Evolutionary conservation across 192 early-diverging fungal genomes (phyloP).

Genomic region (Linnemannia elongata): DNA sequence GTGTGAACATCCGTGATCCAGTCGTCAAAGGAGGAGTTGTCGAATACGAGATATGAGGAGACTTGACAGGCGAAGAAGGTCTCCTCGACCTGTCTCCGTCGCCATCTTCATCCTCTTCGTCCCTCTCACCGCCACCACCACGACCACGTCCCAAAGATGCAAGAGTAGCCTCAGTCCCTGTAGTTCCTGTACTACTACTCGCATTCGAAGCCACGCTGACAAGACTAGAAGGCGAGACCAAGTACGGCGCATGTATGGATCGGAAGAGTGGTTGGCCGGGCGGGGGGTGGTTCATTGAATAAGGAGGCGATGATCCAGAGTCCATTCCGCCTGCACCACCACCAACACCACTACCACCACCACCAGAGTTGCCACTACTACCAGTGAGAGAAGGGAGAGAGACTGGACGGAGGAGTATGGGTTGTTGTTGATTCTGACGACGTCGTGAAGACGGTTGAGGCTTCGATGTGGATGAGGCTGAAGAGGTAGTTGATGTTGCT

Average conservation of each 20-base stretch:
- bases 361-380: no score
- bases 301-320: constrained; percentile 5
- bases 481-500: background rate
- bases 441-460: background rate
- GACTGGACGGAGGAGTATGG: constrained; percentile 33
- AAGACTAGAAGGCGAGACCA: constrained; percentile 28
- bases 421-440: constrained; percentile 34
- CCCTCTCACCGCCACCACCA: background rate
- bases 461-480: background rate
- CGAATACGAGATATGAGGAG: background rate
- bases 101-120: background rate
- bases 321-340: background rate
- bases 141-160: background rate
- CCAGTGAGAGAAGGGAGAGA: constrained; percentile 9
- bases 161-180: background rate
- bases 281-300: constrained; percentile 23
- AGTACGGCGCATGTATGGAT: constrained; percentile 36
- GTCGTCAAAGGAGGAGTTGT: background rate
- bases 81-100: background rate
- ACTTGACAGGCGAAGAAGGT: background rate
- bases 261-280: constrained; percentile 48
- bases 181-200: background rate
- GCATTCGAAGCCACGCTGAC: constrained; percentile 2
- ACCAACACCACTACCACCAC: no score
- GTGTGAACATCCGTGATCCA: background rate